Percentiles rank a stretch among this genome's conserved stretches.
Conservation (phyloP, 345 rosid species). For the Populus tremula region DNA sequence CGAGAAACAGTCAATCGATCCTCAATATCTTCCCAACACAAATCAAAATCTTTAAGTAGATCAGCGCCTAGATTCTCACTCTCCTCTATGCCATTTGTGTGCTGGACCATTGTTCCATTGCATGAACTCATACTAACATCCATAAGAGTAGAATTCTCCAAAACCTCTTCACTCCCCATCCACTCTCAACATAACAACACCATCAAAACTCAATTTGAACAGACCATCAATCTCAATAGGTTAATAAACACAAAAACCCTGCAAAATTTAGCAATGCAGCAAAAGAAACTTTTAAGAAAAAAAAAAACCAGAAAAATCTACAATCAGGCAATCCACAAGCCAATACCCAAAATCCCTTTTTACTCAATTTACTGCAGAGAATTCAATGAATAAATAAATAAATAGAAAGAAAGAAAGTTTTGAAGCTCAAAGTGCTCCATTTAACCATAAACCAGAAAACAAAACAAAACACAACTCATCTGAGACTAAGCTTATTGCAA, state of each 20-base stretch:
- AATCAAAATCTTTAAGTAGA: conserved; percentile 58
- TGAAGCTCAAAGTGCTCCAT: not conserved
- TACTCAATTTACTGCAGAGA: not conserved
- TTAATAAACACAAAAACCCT: not conserved
- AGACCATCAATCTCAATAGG: not conserved
- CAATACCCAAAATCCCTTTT: not conserved
- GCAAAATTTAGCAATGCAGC: not conserved
- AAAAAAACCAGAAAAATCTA: not conserved
- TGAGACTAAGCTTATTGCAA: not conserved
- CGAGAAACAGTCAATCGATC: conserved; percentile 62
- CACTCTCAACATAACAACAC: conserved; percentile 17
- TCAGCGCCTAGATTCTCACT: conserved; percentile 42
- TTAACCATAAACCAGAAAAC: not conserved
- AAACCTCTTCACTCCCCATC: conserved; percentile 27
- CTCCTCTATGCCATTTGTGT: conserved; percentile 33
- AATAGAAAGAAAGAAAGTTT: not conserved
- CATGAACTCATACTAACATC: conserved; percentile 21
- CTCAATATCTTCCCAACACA: conserved; percentile 54
- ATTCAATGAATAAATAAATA: not conserved
- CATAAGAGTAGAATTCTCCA: conserved; percentile 25
- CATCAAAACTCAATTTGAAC: conserved; percentile 10
- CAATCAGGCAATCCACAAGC: not conserved
- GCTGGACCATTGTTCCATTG: conserved; percentile 10
- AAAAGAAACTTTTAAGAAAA: not conserved
- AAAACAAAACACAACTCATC: not conserved